Percentiles rank a stretch among this genome's conserved stretches.
Evolutionary conservation across 179 eudicot genomes (phyloP).

Genomic region (Spinacia oleracea): DNA sequence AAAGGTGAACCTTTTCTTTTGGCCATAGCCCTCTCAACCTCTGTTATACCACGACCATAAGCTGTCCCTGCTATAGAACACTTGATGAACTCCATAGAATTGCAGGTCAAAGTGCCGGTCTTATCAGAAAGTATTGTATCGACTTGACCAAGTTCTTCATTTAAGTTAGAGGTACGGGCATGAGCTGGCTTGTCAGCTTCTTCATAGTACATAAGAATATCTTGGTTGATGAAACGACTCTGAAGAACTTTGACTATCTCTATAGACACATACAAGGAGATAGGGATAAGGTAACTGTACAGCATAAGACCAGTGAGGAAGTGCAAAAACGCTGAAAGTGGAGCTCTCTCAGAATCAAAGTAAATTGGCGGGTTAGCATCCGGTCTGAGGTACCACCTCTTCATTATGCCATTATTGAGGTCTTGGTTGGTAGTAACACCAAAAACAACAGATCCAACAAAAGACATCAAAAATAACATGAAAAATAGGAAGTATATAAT

Average conservation of each 20-base stretch:
- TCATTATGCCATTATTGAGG: slow-evolving; percentile 43
- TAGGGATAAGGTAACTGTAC: slow-evolving; percentile 81
- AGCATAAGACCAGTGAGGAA: slow-evolving; percentile 79
- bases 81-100: slow-evolving; percentile 94
- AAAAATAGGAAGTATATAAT: slow-evolving; percentile 73
- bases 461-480: slow-evolving; percentile 57
- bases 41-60: slow-evolving; percentile 85
- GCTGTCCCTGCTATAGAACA: slow-evolving; percentile 86
- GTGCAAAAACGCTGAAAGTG: slow-evolving; percentile 61
- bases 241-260: slow-evolving; percentile 92
- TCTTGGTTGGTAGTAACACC: slow-evolving; percentile 64
- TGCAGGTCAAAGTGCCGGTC: slow-evolving; percentile 90
- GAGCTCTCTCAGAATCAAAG: slow-evolving; percentile 55
- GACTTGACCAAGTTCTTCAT: slow-evolving; percentile 93
- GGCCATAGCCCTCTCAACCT: slow-evolving; percentile 91
- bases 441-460: slow-evolving; percentile 74
- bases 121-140: slow-evolving; percentile 90
- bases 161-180: slow-evolving; percentile 93
- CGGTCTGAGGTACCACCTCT: slow-evolving; percentile 89
- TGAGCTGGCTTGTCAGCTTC: slow-evolving; percentile 86
- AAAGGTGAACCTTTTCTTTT: slow-evolving; percentile 66
- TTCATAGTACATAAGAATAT: slow-evolving; percentile 77
- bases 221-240: slow-evolving; percentile 72
- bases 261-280: slow-evolving; percentile 85
- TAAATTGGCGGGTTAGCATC: slow-evolving; percentile 39